phyloP scores from a whole-genome alignment of 1,139 yeast species.

The Blastobotrys ciferrii region DNA sequence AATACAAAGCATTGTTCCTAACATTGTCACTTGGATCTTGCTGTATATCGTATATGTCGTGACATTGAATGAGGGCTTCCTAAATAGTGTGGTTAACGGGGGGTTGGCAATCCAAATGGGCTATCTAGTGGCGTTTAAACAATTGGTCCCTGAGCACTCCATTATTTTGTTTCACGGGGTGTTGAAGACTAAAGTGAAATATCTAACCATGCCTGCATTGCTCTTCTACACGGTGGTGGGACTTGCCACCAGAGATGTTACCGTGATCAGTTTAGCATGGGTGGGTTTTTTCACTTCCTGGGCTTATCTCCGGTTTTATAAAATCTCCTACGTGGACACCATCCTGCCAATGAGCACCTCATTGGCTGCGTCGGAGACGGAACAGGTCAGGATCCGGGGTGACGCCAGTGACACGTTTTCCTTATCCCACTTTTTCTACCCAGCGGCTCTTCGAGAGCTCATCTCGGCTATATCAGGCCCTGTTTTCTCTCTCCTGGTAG shows the following conservation, averaged over 20 bases:
- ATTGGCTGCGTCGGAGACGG: conserved; percentile 23
- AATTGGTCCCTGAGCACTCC: conserved; percentile 84
- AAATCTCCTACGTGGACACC: conserved; percentile 42
- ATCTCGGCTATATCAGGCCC: conserved; percentile 54
- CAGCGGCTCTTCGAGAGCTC: conserved; percentile 51
- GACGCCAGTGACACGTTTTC: conserved; percentile 92
- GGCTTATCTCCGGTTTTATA: conserved; percentile 74
- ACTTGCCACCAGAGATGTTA: conserved; percentile 18
- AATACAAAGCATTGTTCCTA: conserved; percentile 59
- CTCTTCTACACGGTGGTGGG: conserved; percentile 41
- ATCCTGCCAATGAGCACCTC: conserved; percentile 32
- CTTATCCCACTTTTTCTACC: conserved; percentile 73
- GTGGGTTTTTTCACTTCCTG: conserved; percentile 69
- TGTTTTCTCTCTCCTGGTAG: conserved; percentile 51
- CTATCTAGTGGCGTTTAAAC: conserved; percentile 82
- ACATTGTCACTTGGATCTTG: conserved; percentile 23
- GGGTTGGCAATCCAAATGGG: conserved; percentile 70
- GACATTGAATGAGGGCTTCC: conserved; percentile 16
- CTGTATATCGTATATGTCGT: conserved; percentile 14
- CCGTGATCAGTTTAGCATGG: conserved; percentile 54
- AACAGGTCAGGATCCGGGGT: conserved; percentile 51
- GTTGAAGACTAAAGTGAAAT: conserved; percentile 62
- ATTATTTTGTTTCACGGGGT: conserved; percentile 63
- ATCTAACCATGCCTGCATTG: conserved; percentile 64
- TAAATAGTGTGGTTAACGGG: conserved; percentile 55